Base-by-base conservation (phyloP, 2,329 filamentous ascomycete genomes). In the Aureobasidium pullulans region DNA sequence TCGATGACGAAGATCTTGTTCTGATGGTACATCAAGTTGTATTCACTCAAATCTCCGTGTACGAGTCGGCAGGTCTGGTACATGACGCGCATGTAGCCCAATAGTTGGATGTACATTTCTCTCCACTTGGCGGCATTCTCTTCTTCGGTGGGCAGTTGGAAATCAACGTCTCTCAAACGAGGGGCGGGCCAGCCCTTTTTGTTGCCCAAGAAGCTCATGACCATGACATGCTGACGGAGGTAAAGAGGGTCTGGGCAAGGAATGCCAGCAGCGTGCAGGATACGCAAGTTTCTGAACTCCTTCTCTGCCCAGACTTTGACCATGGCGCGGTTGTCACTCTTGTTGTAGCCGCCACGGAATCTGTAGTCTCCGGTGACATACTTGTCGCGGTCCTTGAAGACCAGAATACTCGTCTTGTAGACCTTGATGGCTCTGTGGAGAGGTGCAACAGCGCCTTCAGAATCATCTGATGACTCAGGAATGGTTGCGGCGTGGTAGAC, bases 221-320 rank as follows among this genome's bases (percentile, higher is more conserved):
- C 89, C 2, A 99, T 81, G 5, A 99, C 93, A 69, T 99, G 92
- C n/a, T 93, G 82, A 69, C 93, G 91, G 52, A 99, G 84, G 67
- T 87, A 86, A 62, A 97, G 79, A 3, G 94, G 92, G 70, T 96
- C 90, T 0, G 94, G 94, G 66, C 89, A 96, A 6, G 91, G 88
- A 58, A 99, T 96, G 7, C 89, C 90, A 7, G 92, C 88, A 6
- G 84, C 78, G 72, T 95, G 79, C 63, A 99, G 87, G 59, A 94
- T 83, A 65, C 90, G 86, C 68, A 99, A 75, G 74, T 99, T 99
- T 43, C 94, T 84, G 77, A 95, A 96, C 76, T 99, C 94, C 76
- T 99, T 99, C 76, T 99, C 93, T 0, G 95, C 95, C 94, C 94
- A 99, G 28, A 96, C 80, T 74, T 96, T 96, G 66, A 99, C 93